Base-by-base conservation (phyloP, 805 yeast species). In the Brettanomyces anomalus region DNA sequence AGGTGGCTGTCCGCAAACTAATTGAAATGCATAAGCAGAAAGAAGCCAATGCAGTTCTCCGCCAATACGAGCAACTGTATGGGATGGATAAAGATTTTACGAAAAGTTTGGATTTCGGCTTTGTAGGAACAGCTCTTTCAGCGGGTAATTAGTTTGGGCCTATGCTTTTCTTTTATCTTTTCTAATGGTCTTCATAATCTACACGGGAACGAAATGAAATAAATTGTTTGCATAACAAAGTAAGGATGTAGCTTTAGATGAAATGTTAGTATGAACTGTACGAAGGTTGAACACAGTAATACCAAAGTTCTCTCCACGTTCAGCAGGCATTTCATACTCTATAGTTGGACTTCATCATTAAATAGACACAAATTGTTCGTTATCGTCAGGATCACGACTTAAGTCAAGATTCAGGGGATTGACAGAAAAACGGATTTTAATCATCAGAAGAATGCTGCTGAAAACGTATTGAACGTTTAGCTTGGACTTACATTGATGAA, bases 341-440 rank as follows among this genome's bases (percentile, higher is more conserved):
- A 11, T 24, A 24, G 10, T 24, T 32, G 18, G 18, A n/a, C 34
- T 32, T 32, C 34, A 32, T 32, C 6, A 16, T 32, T 32, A 32
- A 32, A 32, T 32, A 32, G 34, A 32, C 34, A 32, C 34, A 32
- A 32, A 16, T n/a, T 32, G 34, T 32, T 32, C 8, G 34, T n/a
- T 32, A 7, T 32, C 34, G 34, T 32, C 34, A 32, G 34, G 18
- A 16, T 24, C 28, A 7, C 10, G 28, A 24, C 10, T 24, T 24
- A 24, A 16, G n/a, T 16, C 15, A 14, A 32, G 34, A n/a, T 16
- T 32, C 34, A 32, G 4, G 13, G 18, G 32, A 11, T 35, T 35
- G 37, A 32, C 34, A 21, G 18, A 38, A 38, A n/a, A 38, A 38
- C 15, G 16, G 14, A 26, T 38, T 30, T 30, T 15, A 15, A 38